Percentiles rank a stretch among this genome's conserved stretches.
Conservation (phyloP, 129 eudicot genomes). For the Apium graveolens region DNA sequence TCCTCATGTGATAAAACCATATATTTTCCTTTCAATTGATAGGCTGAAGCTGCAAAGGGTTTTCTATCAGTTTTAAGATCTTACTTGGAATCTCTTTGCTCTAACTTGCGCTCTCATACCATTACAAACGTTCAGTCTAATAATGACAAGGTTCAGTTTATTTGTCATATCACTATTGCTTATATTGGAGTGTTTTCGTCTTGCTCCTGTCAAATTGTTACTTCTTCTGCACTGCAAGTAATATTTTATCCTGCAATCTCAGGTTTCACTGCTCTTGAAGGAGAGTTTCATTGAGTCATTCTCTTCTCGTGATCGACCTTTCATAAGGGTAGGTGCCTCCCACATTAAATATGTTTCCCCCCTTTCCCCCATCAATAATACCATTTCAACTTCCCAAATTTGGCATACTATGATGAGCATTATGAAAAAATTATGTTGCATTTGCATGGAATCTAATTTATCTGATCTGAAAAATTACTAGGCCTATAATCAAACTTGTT, state of each 20-base stretch:
- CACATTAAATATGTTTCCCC: neutral
- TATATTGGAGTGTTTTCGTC: neutral
- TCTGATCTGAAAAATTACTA: neutral
- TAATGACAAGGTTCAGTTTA: constrained; percentile 71
- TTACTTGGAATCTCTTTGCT: constrained; percentile 87
- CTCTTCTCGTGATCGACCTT: constrained; percentile 81
- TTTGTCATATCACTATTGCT: neutral
- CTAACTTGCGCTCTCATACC: constrained; percentile 88
- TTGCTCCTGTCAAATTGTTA: neutral
- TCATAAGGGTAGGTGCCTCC: constrained; percentile 62
- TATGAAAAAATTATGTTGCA: neutral
- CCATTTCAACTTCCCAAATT: neutral
- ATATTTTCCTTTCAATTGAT: constrained; percentile 11
- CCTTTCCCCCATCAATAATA: neutral
- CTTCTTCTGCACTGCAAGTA: neutral
- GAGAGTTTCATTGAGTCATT: constrained; percentile 99
- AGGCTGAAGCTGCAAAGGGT: constrained; percentile 95
- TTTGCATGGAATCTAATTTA: neutral
- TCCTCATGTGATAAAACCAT: neutral
- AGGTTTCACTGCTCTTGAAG: constrained; percentile 93
- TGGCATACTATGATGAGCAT: neutral
- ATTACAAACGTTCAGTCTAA: constrained; percentile 96
- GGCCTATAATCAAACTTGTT: neutral
- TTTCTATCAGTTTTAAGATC: constrained; percentile 60
- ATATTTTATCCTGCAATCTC: constrained; percentile 8